A percentile compares a stretch with the other conserved stretches of the same genome.
These are phyloP conservation scores for Saksenaea vasiformis DNA, from an alignment of 371 early-diverging fungal species.

Conservation along the genomic window DNA sequence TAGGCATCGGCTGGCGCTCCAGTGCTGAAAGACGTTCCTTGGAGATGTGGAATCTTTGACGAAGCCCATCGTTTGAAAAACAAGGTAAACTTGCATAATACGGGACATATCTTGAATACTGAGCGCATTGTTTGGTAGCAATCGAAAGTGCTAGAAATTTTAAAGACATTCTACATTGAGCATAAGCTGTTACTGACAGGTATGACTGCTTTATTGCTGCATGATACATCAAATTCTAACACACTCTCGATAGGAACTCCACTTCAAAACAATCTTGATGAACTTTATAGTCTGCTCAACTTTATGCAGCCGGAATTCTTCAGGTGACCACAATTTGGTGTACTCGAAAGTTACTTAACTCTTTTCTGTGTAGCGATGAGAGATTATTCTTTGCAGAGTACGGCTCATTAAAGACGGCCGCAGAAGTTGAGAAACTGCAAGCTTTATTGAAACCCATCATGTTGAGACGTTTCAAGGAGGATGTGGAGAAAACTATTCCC, in stretches of 20 bases:
- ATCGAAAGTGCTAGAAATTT: slow-evolving; percentile 43
- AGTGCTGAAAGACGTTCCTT: slow-evolving; percentile 75
- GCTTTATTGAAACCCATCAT: slow-evolving; percentile 69
- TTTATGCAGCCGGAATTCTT: slow-evolving; percentile 86
- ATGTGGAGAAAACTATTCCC: slow-evolving; percentile 83
- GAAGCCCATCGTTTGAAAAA: slow-evolving; percentile 97
- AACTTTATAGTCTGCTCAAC: slow-evolving; percentile 88
- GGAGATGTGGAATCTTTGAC: slow-evolving; percentile 88
- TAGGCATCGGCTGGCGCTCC: slow-evolving; percentile 44
- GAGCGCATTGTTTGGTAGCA: slow-evolving; percentile 7
- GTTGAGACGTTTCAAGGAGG: slow-evolving; percentile 78
- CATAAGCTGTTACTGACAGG: slow-evolving; percentile 43
- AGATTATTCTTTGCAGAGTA: slow-evolving; percentile 73
- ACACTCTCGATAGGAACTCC: slow-evolving; percentile 73
- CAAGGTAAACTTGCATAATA: slow-evolving; percentile 36
- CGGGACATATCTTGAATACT: background rate
- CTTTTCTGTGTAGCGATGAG: slow-evolving; percentile 48
- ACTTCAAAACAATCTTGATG: slow-evolving; percentile 89
- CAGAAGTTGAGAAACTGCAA: slow-evolving; percentile 75
- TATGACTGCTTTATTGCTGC: slow-evolving; percentile 5
- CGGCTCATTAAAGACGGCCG: slow-evolving; percentile 68
- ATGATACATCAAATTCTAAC: slow-evolving; percentile 4
- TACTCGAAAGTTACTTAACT: background rate
- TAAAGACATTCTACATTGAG: slow-evolving; percentile 40
- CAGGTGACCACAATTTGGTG: slow-evolving; percentile 28